Base-by-base conservation (phyloP, 2,329 filamentous ascomycete species). In the Cladorrhinum sp. region DNA sequence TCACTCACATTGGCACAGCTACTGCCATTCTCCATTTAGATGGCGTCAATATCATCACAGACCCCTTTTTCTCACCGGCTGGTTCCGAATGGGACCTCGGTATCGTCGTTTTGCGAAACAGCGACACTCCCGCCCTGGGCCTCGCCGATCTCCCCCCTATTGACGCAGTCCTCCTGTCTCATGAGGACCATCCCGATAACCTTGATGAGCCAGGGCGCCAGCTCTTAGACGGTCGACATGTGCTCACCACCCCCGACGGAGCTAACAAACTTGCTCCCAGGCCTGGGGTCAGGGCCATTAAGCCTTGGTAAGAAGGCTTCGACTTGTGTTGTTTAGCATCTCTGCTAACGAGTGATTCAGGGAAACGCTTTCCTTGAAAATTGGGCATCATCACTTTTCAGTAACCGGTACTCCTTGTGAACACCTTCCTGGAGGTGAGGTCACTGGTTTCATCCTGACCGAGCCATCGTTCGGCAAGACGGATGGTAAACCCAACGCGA, bases 171-270 rank as follows among this genome's bases (percentile, higher is more conserved):
- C 72, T 81, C 0, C 72, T 82, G 8, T 79, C 76, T 66, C 79
- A 82, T 60, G 80, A 82, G 66, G 77, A 82, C 66, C 79, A 82
- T 59, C 70, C 71, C 0, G 79, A 82, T 62, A 82, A 82, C 61
- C 72, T 83, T 1, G 79, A 82, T 32, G 71, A 75, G 1, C 63
- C 76, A 0, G 79, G 80, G 22, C 78, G 79, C 3, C 72, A 64
- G 7, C 71, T 81, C 0, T 73, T 82, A 5, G 72, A 81, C 52
- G 79, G 77, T 2, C 77, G 78, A 7, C 69, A 66, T 2, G 79
- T 81, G 3, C 69, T 81, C 27, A 81, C 79, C 0, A 81, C 79
- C 1, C 57, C 70, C 1, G 77, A 80, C 29, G 79, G 79, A 1
- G 77, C 75, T 0, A 71, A 70, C 20, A 78, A 79, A 1, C 74